phyloP scores from a whole-genome alignment of 352 stramenopile genomes.

The Phytophthora hybrid region DNA sequence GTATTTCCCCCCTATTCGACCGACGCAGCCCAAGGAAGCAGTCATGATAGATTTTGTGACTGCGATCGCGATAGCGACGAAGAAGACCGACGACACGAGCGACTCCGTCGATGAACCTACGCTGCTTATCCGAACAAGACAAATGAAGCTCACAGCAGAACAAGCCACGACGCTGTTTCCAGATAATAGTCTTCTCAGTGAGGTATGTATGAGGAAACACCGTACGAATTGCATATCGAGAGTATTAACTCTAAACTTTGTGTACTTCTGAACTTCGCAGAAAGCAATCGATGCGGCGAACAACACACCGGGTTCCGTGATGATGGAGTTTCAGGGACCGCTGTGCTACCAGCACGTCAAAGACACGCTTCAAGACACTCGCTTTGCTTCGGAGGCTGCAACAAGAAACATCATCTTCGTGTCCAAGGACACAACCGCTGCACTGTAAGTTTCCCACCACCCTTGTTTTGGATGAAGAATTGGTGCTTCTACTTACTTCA shows the following conservation, averaged over 20 bases:
- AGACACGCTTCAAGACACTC: constrained; percentile 30
- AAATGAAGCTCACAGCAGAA: constrained; percentile 53
- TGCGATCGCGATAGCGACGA: constrained; percentile 36
- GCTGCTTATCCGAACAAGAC: constrained; percentile 57
- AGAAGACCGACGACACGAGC: constrained; percentile 3
- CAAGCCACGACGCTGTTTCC: constrained; percentile 53
- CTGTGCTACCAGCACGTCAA: constrained; percentile 29
- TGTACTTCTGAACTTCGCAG: constrained; percentile 21
- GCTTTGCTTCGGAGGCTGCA: constrained; percentile 34
- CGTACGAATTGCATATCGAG: not conserved
- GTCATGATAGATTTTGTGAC: constrained; percentile 62
- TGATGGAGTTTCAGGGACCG: constrained; percentile 68
- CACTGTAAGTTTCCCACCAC: constrained; percentile 40
- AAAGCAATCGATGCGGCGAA: constrained; percentile 43
- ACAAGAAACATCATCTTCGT: constrained; percentile 34
- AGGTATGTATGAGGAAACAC: constrained; percentile 16
- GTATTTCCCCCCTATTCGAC: not conserved
- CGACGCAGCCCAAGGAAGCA: constrained; percentile 44
- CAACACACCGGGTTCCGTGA: constrained; percentile 48
- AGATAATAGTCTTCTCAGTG: constrained; percentile 11
- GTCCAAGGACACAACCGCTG: constrained; percentile 36
- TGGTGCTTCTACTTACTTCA: not conserved
- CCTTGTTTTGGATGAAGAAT: not conserved
- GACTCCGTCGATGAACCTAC: constrained; percentile 5
- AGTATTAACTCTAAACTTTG: not conserved